These are phyloP conservation scores for Sanghuangporus weigelae DNA, from an alignment of 1,284 basidiomycete species.

Conservation along the genomic window DNA sequence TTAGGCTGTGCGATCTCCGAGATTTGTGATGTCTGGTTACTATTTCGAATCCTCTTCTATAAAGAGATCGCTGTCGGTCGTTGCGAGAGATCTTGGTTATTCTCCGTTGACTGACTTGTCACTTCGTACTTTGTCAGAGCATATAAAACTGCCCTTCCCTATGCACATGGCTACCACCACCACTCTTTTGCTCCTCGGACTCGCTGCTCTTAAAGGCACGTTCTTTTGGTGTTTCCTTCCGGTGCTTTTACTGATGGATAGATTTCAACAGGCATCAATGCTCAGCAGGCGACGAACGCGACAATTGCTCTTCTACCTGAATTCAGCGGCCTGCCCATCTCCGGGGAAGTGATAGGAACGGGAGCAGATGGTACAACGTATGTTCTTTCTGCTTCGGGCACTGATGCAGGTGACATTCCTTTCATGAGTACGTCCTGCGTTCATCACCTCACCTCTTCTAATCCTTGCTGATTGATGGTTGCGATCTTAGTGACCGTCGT, in stretches of 20 bases:
- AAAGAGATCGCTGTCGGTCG: too few species aligned
- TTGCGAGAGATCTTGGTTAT: too few species aligned
- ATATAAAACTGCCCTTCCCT: not conserved
- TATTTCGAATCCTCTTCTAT: too few species aligned
- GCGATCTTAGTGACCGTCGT: conserved; percentile 10
- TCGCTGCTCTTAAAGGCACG: not conserved
- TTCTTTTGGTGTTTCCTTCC: not conserved
- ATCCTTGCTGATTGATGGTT: not conserved
- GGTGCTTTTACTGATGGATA: not conserved
- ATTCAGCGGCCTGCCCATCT: not conserved
- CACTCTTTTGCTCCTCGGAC: not conserved
- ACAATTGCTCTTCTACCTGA: conserved; percentile 2
- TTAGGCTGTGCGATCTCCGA: too few species aligned
- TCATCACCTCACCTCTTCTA: not conserved
- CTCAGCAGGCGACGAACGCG: not conserved
- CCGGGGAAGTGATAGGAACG: conserved; percentile 2
- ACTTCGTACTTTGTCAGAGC: not conserved
- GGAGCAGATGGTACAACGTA: conserved; percentile 16
- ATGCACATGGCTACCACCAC: not conserved
- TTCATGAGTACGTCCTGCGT: conserved; percentile 4
- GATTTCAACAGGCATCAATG: not conserved
- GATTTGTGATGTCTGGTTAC: too few species aligned
- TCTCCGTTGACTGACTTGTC: not conserved
- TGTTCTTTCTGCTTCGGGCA: conserved; percentile 5
- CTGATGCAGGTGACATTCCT: conserved; percentile 1